phyloP scores from a whole-genome alignment of 371 early-diverging fungal genomes.

The Parasitella parasitica region DNA sequence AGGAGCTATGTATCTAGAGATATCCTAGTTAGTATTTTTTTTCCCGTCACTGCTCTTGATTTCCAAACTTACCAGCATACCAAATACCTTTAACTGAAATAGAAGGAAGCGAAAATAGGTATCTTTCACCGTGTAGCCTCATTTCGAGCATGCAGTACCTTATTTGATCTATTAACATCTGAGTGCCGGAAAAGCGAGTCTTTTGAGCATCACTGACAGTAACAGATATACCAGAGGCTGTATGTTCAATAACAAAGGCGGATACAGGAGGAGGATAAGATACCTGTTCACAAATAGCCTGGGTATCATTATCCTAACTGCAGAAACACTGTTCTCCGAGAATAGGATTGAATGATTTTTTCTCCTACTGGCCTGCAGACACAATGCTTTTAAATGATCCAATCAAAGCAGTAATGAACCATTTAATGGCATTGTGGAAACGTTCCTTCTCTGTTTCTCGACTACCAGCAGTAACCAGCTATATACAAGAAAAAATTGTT shows the following conservation, averaged over 20 bases:
- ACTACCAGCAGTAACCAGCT: conserved; percentile 56
- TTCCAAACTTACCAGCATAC: conserved; percentile 64
- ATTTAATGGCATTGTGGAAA: conserved; percentile 68
- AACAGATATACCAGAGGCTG: conserved; percentile 63
- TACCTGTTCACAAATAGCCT: conserved; percentile 72
- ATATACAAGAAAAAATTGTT: not conserved
- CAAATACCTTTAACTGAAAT: conserved; percentile 78
- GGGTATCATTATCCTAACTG: conserved; percentile 64
- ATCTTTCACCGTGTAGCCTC: conserved; percentile 59
- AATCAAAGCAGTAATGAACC: conserved; percentile 79
- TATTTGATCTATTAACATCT: conserved; percentile 77
- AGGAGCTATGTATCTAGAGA: too few relatives aligned
- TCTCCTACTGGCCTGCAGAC: conserved; percentile 73
- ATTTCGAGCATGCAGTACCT: conserved; percentile 68
- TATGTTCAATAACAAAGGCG: conserved; percentile 69
- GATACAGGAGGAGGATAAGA: conserved; percentile 81
- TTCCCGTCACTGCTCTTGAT: too few relatives aligned
- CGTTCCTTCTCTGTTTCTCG: conserved; percentile 65
- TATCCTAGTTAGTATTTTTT: too few relatives aligned
- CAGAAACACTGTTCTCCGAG: conserved; percentile 80
- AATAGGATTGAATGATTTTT: conserved; percentile 86
- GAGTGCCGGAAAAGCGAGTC: conserved; percentile 75
- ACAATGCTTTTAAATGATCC: conserved; percentile 70
- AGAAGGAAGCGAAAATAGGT: conserved; percentile 73
- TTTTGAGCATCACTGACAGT: conserved; percentile 82